Percentiles rank a stretch among this genome's conserved stretches.
Evolutionary conservation across 352 stramenopile genomes (phyloP).

Genomic region (Pythium brassicae): DNA sequence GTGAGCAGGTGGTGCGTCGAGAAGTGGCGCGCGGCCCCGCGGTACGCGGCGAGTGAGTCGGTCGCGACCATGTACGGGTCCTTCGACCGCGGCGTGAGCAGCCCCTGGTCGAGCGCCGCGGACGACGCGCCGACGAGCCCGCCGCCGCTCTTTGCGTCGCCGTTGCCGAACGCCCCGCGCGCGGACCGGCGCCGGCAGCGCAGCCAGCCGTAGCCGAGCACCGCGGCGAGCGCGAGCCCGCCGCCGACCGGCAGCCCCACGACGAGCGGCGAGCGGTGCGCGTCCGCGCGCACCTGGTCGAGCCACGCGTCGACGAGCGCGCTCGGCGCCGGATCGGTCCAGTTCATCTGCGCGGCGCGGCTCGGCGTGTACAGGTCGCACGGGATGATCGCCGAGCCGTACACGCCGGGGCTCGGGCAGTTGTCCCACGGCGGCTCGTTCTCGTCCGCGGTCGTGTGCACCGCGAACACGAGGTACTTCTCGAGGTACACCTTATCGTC

Average conservation of each 20-base stretch:
- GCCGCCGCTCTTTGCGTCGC: slow-evolving; percentile 5
- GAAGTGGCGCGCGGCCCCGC: slow-evolving; percentile 5
- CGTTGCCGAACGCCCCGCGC: slow-evolving; percentile 8
- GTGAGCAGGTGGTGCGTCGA: slow-evolving; percentile 12
- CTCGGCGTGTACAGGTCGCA: slow-evolving; percentile 17
- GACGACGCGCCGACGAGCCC: not conserved
- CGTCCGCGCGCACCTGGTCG: slow-evolving; percentile 2
- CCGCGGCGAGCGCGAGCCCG: not conserved
- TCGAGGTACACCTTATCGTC: slow-evolving; percentile 4
- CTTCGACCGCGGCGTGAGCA: slow-evolving; percentile 8
- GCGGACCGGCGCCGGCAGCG: slow-evolving; percentile 5
- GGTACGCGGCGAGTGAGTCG: slow-evolving; percentile 12
- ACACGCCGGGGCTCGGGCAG: slow-evolving; percentile 17
- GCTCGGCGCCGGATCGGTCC: slow-evolving; percentile 4
- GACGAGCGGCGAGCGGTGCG: not conserved
- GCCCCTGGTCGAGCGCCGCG: slow-evolving; percentile 7
- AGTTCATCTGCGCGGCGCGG: slow-evolving; percentile 10
- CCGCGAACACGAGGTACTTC: slow-evolving; percentile 12
- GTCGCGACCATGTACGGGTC: slow-evolving; percentile 15
- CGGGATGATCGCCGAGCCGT: slow-evolving; percentile 28
- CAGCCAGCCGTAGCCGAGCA: not conserved
- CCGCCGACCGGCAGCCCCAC: slow-evolving; percentile 6
- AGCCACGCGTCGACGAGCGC: slow-evolving; percentile 24
- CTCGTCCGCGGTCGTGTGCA: slow-evolving; percentile 11
- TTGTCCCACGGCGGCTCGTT: slow-evolving; percentile 20